These are phyloP conservation scores for Mucor irregularis DNA, from an alignment of 371 early-diverging fungal genomes.

Conservation along the genomic window DNA sequence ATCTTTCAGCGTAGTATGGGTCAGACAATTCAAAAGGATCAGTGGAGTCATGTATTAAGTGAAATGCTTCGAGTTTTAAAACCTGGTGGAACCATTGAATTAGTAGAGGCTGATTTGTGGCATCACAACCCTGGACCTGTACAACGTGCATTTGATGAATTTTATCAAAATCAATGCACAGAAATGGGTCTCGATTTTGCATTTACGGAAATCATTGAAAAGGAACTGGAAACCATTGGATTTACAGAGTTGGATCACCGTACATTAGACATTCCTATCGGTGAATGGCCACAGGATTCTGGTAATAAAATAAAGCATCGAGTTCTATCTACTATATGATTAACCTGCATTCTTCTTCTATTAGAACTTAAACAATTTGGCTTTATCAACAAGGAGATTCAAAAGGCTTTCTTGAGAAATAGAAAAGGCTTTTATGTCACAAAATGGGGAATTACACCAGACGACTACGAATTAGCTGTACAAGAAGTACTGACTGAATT, in stretches of 20 bases:
- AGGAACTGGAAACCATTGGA: constrained; percentile 24
- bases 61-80: constrained; percentile 45
- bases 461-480: constrained; percentile 48
- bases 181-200: constrained; percentile 36
- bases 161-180: constrained; percentile 33
- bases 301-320: constrained; percentile 7
- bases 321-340: background rate
- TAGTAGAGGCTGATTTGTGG: constrained; percentile 43
- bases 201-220: constrained; percentile 28
- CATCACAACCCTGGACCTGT: constrained; percentile 53
- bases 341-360: background rate
- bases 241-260: constrained; percentile 29
- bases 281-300: constrained; percentile 51
- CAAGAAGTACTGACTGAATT: constrained; percentile 48
- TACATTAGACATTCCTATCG: constrained; percentile 44
- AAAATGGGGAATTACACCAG: constrained; percentile 42
- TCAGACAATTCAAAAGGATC: constrained; percentile 29
- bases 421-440: constrained; percentile 36
- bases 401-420: constrained; percentile 40
- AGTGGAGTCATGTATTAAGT: constrained; percentile 35
- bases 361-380: constrained; percentile 55
- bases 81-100: constrained; percentile 47
- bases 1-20: constrained; percentile 49
- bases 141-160: constrained; percentile 45
- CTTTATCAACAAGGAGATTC: constrained; percentile 50